These are phyloP conservation scores for Lepraria neglecta DNA, from an alignment of 495 filamentous ascomycete species.

Conservation along the genomic window DNA sequence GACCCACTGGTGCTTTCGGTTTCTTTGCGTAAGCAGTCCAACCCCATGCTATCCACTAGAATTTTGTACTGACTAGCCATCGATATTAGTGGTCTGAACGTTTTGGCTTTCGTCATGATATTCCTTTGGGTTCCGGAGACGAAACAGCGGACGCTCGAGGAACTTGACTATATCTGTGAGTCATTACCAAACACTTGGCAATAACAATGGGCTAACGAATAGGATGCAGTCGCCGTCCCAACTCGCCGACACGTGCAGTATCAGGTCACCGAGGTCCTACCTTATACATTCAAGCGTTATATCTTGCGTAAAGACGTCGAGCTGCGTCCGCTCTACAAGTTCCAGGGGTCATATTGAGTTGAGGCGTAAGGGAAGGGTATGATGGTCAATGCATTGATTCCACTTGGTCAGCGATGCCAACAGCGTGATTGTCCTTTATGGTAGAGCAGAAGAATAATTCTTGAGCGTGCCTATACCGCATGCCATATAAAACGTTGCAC, in stretches of 20 bases:
- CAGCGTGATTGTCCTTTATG: not conserved
- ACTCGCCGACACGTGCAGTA: slow-evolving; percentile 57
- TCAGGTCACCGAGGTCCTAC: slow-evolving; percentile 55
- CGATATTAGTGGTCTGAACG: slow-evolving; percentile 45
- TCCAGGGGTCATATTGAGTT: slow-evolving; percentile 25
- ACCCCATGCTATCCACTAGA: not conserved
- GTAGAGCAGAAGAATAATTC: not conserved
- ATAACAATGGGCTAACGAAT: not conserved
- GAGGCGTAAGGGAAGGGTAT: not conserved
- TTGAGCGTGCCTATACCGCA: not conserved
- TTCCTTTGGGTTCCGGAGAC: slow-evolving; percentile 54
- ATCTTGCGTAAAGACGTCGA: slow-evolving; percentile 50
- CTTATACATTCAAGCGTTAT: slow-evolving; percentile 62
- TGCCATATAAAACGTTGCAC: not conserved
- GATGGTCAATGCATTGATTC: not conserved
- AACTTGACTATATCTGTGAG: slow-evolving; percentile 34
- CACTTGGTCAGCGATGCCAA: not conserved
- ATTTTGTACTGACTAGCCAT: not conserved
- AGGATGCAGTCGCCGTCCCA: slow-evolving; percentile 51
- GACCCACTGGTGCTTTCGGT: slow-evolving; percentile 49
- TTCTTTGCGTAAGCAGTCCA: slow-evolving; percentile 42
- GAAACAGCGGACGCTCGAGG: slow-evolving; percentile 30
- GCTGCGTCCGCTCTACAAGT: slow-evolving; percentile 60
- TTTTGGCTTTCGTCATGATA: slow-evolving; percentile 58
- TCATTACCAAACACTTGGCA: not conserved